Evolutionary conservation across 108 stramenopile species (phyloP).

Genomic region (Cylindrotheca closterium): DNA sequence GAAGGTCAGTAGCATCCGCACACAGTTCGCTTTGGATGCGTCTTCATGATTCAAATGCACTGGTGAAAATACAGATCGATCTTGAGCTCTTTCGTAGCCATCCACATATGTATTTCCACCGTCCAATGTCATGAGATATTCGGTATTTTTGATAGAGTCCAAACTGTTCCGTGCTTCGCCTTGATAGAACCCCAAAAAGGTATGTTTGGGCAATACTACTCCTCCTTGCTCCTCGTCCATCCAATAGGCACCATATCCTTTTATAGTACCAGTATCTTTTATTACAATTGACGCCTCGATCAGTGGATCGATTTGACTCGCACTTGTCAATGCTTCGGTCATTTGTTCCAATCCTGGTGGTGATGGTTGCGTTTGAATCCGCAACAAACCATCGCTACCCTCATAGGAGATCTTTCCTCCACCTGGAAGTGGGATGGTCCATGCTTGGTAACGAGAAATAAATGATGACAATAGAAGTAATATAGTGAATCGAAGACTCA

Average conservation of each 20-base stretch:
- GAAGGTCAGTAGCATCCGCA: conserved; percentile 17
- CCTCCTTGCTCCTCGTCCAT: not conserved
- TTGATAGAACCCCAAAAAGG: conserved; percentile 45
- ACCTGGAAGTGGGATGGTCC: conserved; percentile 18
- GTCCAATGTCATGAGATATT: conserved; percentile 42
- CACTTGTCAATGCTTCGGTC: not conserved
- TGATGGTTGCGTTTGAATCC: not conserved
- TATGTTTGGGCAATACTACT: not conserved
- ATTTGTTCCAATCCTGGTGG: not conserved
- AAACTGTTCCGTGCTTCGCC: conserved; percentile 15
- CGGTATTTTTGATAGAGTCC: conserved; percentile 4
- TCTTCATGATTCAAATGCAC: conserved; percentile 42
- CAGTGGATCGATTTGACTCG: not conserved
- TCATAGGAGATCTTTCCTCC: conserved; percentile 18
- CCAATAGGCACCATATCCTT: conserved; percentile 37
- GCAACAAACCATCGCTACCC: conserved; percentile 9
- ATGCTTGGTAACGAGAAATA: no score
- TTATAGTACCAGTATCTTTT: conserved; percentile 14
- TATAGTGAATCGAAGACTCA: no score
- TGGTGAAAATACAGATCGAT: conserved; percentile 21
- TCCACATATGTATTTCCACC: conserved; percentile 41
- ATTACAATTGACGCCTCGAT: conserved; percentile 9
- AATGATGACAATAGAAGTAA: no score
- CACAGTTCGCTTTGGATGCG: conserved; percentile 11
- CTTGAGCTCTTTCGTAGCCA: conserved; percentile 28